Evolutionary conservation across 805 yeast genomes (phyloP).

Genomic region (Myxozyma neglecta): DNA sequence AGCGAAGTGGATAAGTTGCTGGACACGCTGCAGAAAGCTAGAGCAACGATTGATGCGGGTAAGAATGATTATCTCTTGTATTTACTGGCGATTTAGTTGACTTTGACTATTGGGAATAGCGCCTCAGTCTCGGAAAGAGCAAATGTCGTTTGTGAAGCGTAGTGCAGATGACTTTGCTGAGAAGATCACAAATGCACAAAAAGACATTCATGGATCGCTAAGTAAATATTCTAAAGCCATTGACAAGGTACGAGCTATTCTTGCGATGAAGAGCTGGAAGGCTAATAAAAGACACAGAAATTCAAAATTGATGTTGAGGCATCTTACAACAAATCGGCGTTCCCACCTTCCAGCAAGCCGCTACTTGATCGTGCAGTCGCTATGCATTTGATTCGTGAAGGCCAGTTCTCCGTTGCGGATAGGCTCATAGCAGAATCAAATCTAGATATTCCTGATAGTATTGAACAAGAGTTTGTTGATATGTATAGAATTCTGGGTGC

Average conservation of each 20-base stretch:
- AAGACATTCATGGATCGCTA: conserved; percentile 35
- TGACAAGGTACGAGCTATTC: conserved; percentile 37
- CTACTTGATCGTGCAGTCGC: conserved; percentile 47
- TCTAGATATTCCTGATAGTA: conserved; percentile 35
- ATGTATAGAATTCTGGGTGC: conserved; percentile 48
- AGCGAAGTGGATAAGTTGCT: conserved; percentile 39
- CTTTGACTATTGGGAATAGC: conserved; percentile 10
- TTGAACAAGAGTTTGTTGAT: conserved; percentile 44
- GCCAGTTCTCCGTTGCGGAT: conserved; percentile 45
- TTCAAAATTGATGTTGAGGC: conserved; percentile 27
- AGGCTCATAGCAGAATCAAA: conserved; percentile 38
- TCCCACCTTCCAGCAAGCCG: conserved; percentile 28
- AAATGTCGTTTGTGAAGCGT: conserved; percentile 16
- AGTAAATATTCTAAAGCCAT: conserved; percentile 39
- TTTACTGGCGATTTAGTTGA: background rate
- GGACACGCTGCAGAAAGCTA: conserved; percentile 34
- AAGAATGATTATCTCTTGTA: background rate
- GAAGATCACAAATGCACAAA: conserved; percentile 35
- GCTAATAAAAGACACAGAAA: conserved; percentile 7
- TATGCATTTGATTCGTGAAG: conserved; percentile 50
- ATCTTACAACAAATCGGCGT: conserved; percentile 23
- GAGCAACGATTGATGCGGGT: conserved; percentile 34
- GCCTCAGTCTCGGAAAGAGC: conserved; percentile 26
- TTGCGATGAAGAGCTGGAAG: background rate
- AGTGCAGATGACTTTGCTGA: conserved; percentile 20